These are phyloP conservation scores for Ordospora pajunii DNA, from an alignment of 371 early-diverging fungal genomes.

Conservation along the genomic window DNA sequence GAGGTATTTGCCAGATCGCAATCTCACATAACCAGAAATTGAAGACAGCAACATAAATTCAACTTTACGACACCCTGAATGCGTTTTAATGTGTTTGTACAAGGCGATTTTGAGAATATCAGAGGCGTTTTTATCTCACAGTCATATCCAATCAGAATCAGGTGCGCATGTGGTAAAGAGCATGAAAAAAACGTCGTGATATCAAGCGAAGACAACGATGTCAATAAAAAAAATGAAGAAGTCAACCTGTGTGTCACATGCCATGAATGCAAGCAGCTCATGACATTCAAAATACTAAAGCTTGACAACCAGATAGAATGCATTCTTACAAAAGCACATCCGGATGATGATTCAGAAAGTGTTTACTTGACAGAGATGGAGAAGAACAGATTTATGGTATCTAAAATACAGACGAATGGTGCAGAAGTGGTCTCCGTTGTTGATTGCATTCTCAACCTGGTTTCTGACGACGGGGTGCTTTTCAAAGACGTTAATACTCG, in stretches of 20 bases:
- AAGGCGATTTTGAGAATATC: constrained; percentile 28
- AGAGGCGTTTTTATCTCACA: constrained; percentile 21
- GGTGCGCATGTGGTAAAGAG: constrained; percentile 15
- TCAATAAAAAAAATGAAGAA: not conserved
- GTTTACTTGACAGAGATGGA: not conserved
- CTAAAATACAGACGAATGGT: constrained; percentile 18
- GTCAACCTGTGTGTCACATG: constrained; percentile 24
- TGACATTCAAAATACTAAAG: constrained; percentile 16
- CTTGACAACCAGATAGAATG: not conserved
- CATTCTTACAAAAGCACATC: not conserved
- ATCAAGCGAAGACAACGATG: constrained; percentile 4
- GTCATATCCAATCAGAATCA: constrained; percentile 12
- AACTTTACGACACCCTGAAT: not conserved
- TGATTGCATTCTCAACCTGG: not conserved
- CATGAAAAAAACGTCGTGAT: constrained; percentile 37
- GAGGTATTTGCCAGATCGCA: too few species aligned
- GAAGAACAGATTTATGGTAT: constrained; percentile 1
- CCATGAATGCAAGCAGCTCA: constrained; percentile 6
- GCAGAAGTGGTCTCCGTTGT: not conserved
- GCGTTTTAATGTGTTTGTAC: constrained; percentile 10
- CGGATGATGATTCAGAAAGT: constrained; percentile 6
- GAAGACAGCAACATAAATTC: constrained; percentile 6
- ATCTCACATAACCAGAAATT: not conserved
- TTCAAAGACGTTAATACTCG: not conserved
- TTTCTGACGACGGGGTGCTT: constrained; percentile 5